Evolutionary conservation across 495 filamentous ascomycete genomes (phyloP).

Genomic region (Hypoxylon perforatum): DNA sequence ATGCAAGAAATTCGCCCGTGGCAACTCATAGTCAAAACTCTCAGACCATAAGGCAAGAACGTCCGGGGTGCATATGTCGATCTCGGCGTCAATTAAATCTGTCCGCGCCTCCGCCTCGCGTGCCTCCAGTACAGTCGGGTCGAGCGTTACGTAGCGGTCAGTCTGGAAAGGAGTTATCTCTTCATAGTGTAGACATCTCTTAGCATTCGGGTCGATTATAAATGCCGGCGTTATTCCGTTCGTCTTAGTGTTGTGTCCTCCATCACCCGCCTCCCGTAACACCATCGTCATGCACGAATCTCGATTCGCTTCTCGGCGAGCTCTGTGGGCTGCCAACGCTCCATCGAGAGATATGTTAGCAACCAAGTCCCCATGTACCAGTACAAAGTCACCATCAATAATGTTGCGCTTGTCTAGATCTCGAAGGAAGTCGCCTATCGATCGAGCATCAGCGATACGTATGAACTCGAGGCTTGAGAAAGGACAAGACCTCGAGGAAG

Average conservation of each 20-base stretch:
- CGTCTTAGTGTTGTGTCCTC: slow-evolving; percentile 75
- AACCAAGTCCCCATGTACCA: slow-evolving; percentile 95
- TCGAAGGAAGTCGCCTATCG: slow-evolving; percentile 93
- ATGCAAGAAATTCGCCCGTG: slow-evolving; percentile 87
- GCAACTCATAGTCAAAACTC: slow-evolving; percentile 94
- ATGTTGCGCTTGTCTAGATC: slow-evolving; percentile 89
- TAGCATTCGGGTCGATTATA: slow-evolving; percentile 80
- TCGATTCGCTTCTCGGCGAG: slow-evolving; percentile 83
- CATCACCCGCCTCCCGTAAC: slow-evolving; percentile 77
- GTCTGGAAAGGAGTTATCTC: slow-evolving; percentile 68
- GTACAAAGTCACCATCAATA: slow-evolving; percentile 89
- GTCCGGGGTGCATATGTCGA: slow-evolving; percentile 98
- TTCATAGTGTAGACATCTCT: slow-evolving; percentile 93
- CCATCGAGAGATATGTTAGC: slow-evolving; percentile 86
- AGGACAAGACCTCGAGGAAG: slow-evolving; percentile 72
- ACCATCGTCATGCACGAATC: slow-evolving; percentile 99
- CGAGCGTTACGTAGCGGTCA: slow-evolving; percentile 70
- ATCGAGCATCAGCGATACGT: slow-evolving; percentile 81
- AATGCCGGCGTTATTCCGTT: slow-evolving; percentile 82
- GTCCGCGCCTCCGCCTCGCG: slow-evolving; percentile 80
- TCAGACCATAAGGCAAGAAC: slow-evolving; percentile 95
- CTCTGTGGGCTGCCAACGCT: slow-evolving; percentile 81
- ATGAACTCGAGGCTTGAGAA: slow-evolving; percentile 87
- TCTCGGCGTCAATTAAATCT: slow-evolving; percentile 92
- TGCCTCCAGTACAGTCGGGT: slow-evolving; percentile 69